Base-by-base conservation (phyloP, 768 basidiomycete species). In the Nidularia sp. region DNA sequence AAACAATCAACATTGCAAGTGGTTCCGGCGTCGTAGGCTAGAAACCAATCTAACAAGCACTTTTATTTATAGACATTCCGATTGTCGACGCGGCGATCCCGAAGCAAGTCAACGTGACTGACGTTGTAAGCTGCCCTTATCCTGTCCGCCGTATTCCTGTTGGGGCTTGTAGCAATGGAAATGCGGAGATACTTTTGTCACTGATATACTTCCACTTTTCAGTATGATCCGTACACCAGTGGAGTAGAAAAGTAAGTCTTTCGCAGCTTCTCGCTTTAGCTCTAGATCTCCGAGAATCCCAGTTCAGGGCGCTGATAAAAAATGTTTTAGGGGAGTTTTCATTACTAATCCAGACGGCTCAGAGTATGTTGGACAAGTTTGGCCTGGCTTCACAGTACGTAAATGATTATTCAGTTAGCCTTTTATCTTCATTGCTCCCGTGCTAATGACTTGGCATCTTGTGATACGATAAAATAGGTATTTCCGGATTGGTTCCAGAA, bases 301-400 rank as follows among this genome's bases (percentile, higher is more conserved):
- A 18, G 18, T 18, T 18, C 18, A 39, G 9, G 36, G 15, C 36
- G 36, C 36, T 15, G 36, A 18, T 18, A 18, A 18, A 9, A 39
- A 39, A 9, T 39, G 9, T 39, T 15, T 18, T 54, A 86, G 85
- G n/a, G 77, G 80, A 46, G 77, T 83, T 0, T 91, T 84, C 65
- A 78, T 92, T 48, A 88, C 81, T 58, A 90, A 91, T 62, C 84
- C 84, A 0, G 84, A 91, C 59, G 84, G 83, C 0, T 77, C 83
- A 35, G 77, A 84, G 58, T 90, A 86, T 63, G 62, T 88, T 1
- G 90, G 90, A 8, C 76, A 84, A 60, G 88, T 89, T 6, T 90
- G 86, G 88, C 87, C 88, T 12, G 86, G 88, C 22, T 85, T 80
- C 65, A 84, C 85, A 5, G 86, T 83, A 34, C 13, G 15, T 41